These are phyloP conservation scores for Barnettozyma hawaiiensis DNA, from an alignment of 1,139 yeast genomes.

Conservation along the genomic window DNA sequence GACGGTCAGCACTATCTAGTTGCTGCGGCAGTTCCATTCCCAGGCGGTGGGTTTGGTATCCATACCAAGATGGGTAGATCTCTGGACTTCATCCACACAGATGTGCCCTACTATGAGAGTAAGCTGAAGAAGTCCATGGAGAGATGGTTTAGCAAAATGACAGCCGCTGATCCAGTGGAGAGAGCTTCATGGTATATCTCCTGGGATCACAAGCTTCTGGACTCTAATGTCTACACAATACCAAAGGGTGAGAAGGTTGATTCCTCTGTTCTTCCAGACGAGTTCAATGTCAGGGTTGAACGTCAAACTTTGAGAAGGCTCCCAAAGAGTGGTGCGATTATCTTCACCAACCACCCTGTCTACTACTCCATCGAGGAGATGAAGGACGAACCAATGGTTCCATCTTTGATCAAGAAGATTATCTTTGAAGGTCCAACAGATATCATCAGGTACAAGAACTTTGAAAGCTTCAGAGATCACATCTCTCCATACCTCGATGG, in stretches of 20 bases:
- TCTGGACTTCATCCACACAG: constrained; percentile 57
- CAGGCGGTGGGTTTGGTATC: constrained; percentile 70
- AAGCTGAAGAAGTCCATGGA: constrained; percentile 68
- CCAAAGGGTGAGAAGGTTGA: constrained; percentile 34
- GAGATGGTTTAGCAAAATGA: constrained; percentile 60
- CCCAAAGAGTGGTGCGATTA: constrained; percentile 54
- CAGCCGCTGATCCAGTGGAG: constrained; percentile 60
- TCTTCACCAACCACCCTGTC: constrained; percentile 70
- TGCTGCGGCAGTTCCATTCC: constrained; percentile 75
- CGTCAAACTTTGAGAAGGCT: constrained; percentile 63
- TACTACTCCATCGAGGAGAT: constrained; percentile 67
- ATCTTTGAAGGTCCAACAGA: constrained; percentile 62
- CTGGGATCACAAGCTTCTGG: constrained; percentile 62
- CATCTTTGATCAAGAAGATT: constrained; percentile 58
- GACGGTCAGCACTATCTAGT: constrained; percentile 60
- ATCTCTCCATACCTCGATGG: constrained; percentile 51
- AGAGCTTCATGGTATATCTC: constrained; percentile 71
- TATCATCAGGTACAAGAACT: constrained; percentile 58
- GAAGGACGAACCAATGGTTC: constrained; percentile 72
- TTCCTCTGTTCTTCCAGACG: constrained; percentile 29
- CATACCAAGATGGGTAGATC: constrained; percentile 52
- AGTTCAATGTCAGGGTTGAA: constrained; percentile 57
- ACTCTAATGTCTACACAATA: constrained; percentile 48
- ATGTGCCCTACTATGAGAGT: constrained; percentile 63
- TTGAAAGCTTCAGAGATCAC: constrained; percentile 52